phyloP scores from a whole-genome alignment of 257 asterid species.

The Hygrophila difformis region DNA sequence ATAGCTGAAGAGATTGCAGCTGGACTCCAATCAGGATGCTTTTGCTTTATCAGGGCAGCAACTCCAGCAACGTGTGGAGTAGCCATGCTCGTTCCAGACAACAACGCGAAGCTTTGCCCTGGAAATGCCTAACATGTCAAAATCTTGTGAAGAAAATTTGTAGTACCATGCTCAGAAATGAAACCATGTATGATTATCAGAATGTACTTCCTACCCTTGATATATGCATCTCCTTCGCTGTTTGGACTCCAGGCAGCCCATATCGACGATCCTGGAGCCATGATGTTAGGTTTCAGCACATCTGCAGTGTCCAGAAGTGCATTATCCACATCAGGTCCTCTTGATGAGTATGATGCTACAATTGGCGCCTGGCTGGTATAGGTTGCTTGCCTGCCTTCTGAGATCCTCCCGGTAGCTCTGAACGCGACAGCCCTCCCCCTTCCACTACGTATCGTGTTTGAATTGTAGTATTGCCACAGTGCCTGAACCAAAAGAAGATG shows the following conservation, averaged over 20 bases:
- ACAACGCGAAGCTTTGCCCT: constrained; percentile 47
- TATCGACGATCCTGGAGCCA: constrained; percentile 76
- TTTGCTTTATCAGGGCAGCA: constrained; percentile 59
- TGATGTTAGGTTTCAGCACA: constrained; percentile 60
- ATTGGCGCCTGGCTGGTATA: constrained; percentile 43
- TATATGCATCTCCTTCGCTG: constrained; percentile 52
- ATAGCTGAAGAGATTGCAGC: constrained; percentile 56
- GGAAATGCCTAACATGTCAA: constrained; percentile 5
- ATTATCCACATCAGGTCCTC: constrained; percentile 60
- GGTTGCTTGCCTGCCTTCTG: constrained; percentile 47
- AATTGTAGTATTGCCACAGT: constrained; percentile 45
- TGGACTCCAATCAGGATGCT: constrained; percentile 50
- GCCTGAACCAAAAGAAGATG: constrained; percentile 25
- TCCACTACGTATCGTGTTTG: constrained; percentile 41
- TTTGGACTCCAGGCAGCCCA: constrained; percentile 76
- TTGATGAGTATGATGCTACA: constrained; percentile 59
- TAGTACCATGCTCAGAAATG: too few relatives aligned
- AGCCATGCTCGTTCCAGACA: constrained; percentile 78
- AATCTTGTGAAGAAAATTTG: not conserved
- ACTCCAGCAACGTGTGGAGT: constrained; percentile 58
- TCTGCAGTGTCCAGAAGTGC: constrained; percentile 48
- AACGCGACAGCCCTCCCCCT: constrained; percentile 41
- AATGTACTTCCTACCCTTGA: constrained; percentile 24
- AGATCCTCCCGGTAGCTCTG: constrained; percentile 43
- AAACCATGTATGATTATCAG: too few relatives aligned